Conservation (phyloP, 257 asterid genomes). For the Ballota nigra region DNA sequence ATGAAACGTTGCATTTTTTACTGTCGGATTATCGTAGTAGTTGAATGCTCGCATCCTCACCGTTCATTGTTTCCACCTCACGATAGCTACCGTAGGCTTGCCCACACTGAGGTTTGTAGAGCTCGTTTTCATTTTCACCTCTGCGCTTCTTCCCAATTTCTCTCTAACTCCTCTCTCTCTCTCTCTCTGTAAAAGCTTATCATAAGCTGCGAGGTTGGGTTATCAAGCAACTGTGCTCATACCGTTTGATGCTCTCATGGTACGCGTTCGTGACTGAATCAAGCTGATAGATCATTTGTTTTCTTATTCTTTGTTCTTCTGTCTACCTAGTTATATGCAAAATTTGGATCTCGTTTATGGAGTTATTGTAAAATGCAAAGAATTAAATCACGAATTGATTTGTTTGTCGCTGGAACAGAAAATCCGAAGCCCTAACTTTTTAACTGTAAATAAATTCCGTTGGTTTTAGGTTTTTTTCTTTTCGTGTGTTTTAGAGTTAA, state of each 20-base stretch:
- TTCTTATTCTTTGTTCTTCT: background rate
- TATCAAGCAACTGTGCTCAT: slow-evolving; percentile 8
- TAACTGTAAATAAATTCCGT: slow-evolving; percentile 2
- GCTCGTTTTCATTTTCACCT: slow-evolving; percentile 20
- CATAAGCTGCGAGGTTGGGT: slow-evolving; percentile 26
- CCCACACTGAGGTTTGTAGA: slow-evolving; percentile 14
- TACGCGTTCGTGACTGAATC: slow-evolving; percentile 22
- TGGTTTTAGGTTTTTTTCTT: background rate
- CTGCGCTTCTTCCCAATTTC: background rate
- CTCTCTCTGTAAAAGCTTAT: background rate
- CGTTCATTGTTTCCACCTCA: slow-evolving; percentile 22
- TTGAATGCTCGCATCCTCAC: slow-evolving; percentile 21
- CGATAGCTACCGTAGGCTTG: slow-evolving; percentile 22
- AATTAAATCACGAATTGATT: background rate
- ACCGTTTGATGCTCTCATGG: slow-evolving; percentile 39
- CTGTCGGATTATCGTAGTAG: slow-evolving; percentile 31
- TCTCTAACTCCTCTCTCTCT: background rate
- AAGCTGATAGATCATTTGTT: background rate
- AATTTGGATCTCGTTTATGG: slow-evolving; percentile 31
- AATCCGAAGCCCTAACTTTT: slow-evolving; percentile 5
- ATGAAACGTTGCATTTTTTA: background rate
- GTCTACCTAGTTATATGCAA: background rate
- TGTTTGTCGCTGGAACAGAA: background rate
- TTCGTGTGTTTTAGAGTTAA: background rate
- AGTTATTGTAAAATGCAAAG: background rate